Base-by-base conservation (phyloP, 108 stramenopile genomes). In the Skeletonema marinoi region DNA sequence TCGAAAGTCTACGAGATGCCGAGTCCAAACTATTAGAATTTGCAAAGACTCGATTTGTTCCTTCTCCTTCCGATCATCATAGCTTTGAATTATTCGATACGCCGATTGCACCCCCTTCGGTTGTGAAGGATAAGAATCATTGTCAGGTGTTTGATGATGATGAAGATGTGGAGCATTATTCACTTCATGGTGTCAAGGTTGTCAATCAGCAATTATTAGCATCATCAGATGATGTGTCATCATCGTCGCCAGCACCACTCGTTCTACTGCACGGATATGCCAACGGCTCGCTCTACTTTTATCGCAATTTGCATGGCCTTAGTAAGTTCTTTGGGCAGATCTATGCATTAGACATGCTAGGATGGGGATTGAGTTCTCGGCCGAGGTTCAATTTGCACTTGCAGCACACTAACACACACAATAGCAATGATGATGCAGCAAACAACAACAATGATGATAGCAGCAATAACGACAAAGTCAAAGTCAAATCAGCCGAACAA, bases 261-360 rank as follows among this genome's bases (percentile, higher is more conserved):
- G 96, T 97, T n/a, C 39, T 95, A 0, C 82, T 96, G 5, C 97
- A 97, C 68, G 97, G 97, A 0, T 97, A 97, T 65, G 93, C 91
- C 75, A 97, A 96, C 74, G 96, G 89, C n/a, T 88, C 89, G 0
- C 80, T 88, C 3, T 96, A 95, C 66, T 96, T 92, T 70, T 96
- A 95, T 74, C 87, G 93, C 36, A 96, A 96, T 75, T 61, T 97
- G 16, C 63, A 78, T 6, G 88, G 92, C 32, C 75, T 96, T 31
- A 74, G 81, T 29, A 54, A 73, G 68, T 74, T 85, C 71, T 91
- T 85, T 78, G 60, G 59, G 11, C 78, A 71, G 58, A 80, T 98
- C 9, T 91, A 91, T 68, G 89, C 93, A 0, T 60, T 96, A 60
- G 97, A 98, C 66, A 74, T 89, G 85, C 62, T 96, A 17, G 97